Evolutionary conservation across 2,329 filamentous ascomycete genomes (phyloP), one percentile per base, ranked within the genome.

Genomic region (Hypoxylon sp.): DNA sequence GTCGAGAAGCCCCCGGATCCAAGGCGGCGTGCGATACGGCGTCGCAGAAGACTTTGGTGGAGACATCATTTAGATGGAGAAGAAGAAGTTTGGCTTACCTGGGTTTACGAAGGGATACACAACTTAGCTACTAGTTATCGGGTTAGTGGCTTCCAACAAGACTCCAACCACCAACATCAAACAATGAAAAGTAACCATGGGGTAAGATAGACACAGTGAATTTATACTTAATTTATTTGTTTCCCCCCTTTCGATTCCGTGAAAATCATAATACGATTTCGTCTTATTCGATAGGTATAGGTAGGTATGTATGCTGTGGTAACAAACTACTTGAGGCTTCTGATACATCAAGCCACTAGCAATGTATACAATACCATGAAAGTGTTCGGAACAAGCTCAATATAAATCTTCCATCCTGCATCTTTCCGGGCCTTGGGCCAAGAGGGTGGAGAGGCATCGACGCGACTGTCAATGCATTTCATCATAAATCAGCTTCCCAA

Each of bases 401-500:
- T 19, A 34, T 10, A 17, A 19, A 13, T 36, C 4, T 58, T 36
- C 30, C 17, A 36, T 19, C n/a, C 43, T 13, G 4, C n/a, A 30
- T 2, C 28, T 28, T 19, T 25, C 7, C 36, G 28, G 14, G n/a
- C 11, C 17, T 32, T 17, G 21, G 52, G 21, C 5, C 2, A 11
- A 32, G n/a, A 32, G 9, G 19, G n/a, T 17, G 9, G 13, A 55
- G n/a, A 53, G 17, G 4, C 30, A 48, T 14, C 6, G 14, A 19
- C 19, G 55, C 21, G 19, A 10, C 28, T 14, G 17, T 52, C 17
- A 30, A 41, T 13, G 34, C n/a, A 21, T 38, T 46, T 34, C 43
- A 63, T 65, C 45, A 45, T 36, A 55, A 50, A 17, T 32, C 46
- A n/a, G 49, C 30, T 58, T 67, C 67, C 74, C 74, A 75, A 11